These are phyloP conservation scores for Diaporthe aspalathi DNA, from an alignment of 2,329 filamentous ascomycete species.

Conservation along the genomic window DNA sequence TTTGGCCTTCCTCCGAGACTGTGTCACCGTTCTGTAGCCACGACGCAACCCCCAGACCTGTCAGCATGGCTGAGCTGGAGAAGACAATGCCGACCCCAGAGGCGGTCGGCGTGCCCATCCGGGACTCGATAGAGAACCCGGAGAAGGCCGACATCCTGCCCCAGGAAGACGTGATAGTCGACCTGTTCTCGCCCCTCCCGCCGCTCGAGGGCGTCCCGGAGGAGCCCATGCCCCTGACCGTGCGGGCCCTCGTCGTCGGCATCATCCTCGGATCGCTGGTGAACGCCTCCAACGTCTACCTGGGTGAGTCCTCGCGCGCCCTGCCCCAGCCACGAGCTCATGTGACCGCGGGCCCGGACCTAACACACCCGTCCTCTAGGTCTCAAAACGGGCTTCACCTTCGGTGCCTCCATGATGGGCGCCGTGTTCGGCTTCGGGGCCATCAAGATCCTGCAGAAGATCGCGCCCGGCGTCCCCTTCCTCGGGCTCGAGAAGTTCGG, in stretches of 20 bases:
- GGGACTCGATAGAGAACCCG: constrained; percentile 16
- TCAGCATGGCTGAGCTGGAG: constrained; percentile 21
- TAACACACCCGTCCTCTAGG: constrained; percentile 41
- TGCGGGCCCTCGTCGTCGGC: constrained; percentile 59
- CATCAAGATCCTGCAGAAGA: constrained; percentile 55
- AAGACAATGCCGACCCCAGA: constrained; percentile 16
- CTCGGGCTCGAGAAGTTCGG: constrained; percentile 63
- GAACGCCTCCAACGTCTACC: constrained; percentile 63
- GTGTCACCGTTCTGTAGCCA: background rate
- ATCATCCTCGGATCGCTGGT: constrained; percentile 60
- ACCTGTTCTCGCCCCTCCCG: constrained; percentile 44
- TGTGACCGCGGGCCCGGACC: background rate
- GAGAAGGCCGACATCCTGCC: constrained; percentile 10
- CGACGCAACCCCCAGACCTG: background rate
- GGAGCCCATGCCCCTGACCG: constrained; percentile 55
- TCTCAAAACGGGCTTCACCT: constrained; percentile 59
- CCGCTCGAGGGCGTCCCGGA: constrained; percentile 46
- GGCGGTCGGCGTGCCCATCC: constrained; percentile 4
- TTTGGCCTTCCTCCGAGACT: too few relatives aligned
- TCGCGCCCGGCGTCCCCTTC: constrained; percentile 59
- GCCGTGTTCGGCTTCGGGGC: constrained; percentile 68
- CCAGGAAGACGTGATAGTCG: constrained; percentile 27
- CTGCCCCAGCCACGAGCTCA: background rate
- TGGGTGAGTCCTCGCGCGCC: constrained; percentile 48
- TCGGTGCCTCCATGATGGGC: constrained; percentile 56